phyloP scores from a whole-genome alignment of 2,329 filamentous ascomycete species.

The Fusarium sp. region DNA sequence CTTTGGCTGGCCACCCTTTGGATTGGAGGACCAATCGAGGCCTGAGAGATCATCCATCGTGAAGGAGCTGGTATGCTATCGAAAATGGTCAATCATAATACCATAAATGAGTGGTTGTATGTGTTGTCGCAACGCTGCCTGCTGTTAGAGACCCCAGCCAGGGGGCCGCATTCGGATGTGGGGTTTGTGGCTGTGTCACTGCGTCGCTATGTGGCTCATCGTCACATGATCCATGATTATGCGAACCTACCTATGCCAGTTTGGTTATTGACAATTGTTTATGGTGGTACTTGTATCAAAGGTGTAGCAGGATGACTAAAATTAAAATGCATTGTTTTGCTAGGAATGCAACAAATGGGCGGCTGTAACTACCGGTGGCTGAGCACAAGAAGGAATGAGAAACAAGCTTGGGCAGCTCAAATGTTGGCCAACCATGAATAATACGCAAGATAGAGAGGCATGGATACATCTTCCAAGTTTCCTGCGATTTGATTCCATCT shows the following conservation, averaged over 20 bases:
- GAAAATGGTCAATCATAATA: slow-evolving; percentile 42
- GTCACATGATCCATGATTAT: slow-evolving; percentile 24
- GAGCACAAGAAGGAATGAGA: background rate
- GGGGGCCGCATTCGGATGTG: slow-evolving; percentile 42
- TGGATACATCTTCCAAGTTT: background rate
- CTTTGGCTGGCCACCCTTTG: slow-evolving; percentile 46
- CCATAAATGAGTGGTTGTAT: slow-evolving; percentile 20
- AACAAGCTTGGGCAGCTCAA: background rate
- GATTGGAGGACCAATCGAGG: slow-evolving; percentile 66
- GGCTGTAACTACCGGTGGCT: background rate
- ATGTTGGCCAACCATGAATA: background rate
- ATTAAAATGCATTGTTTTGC: background rate
- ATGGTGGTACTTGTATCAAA: background rate
- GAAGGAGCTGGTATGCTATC: slow-evolving; percentile 34
- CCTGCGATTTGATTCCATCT: too few species aligned
- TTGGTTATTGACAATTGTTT: background rate
- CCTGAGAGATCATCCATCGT: slow-evolving; percentile 70
- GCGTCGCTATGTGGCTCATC: slow-evolving; percentile 29
- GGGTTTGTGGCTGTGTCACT: slow-evolving; percentile 38
- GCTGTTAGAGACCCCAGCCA: slow-evolving; percentile 31
- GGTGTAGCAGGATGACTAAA: background rate
- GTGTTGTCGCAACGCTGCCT: slow-evolving; percentile 34
- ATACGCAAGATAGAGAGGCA: slow-evolving; percentile 4
- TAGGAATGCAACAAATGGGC: background rate
- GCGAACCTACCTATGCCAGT: background rate